These are phyloP conservation scores for Mycoemilia scoparia DNA, from an alignment of 192 early-diverging fungal species.

Conservation along the genomic window DNA sequence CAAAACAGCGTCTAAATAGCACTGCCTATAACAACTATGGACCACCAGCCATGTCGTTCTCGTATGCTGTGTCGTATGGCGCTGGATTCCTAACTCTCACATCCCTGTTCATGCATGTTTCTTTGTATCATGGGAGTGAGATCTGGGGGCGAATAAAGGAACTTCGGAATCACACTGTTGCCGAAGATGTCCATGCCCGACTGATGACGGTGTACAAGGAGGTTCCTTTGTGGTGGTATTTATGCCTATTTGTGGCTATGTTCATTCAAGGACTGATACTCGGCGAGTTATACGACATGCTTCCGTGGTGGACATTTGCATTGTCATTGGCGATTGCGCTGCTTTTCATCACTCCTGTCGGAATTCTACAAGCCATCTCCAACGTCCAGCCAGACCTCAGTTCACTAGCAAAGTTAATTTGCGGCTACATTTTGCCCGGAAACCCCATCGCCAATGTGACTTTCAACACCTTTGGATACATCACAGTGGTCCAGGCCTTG, in stretches of 20 bases:
- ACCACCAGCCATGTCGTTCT: conserved; percentile 19
- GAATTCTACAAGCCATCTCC: conserved; percentile 44
- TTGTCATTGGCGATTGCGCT: conserved; percentile 25
- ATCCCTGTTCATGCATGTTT: conserved; percentile 36
- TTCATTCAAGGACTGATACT: conserved; percentile 17
- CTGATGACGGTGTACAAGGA: neutral
- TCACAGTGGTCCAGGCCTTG: conserved; percentile 42
- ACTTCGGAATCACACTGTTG: too few relatives aligned
- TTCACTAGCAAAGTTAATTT: conserved; percentile 50
- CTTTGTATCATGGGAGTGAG: conserved; percentile 41
- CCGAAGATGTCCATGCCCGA: neutral
- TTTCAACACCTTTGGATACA: conserved; percentile 58
- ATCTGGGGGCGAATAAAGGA: conserved; percentile 32
- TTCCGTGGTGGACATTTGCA: conserved; percentile 49
- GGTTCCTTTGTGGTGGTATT: conserved; percentile 28
- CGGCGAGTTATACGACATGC: conserved; percentile 5
- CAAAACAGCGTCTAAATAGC: conserved; percentile 11
- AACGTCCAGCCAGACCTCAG: conserved; percentile 43
- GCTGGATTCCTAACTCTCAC: conserved; percentile 36
- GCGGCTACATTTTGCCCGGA: conserved; percentile 46
- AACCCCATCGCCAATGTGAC: conserved; percentile 48
- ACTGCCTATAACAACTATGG: conserved; percentile 7
- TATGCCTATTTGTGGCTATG: conserved; percentile 18
- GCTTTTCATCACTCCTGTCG: conserved; percentile 44
- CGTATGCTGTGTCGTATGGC: conserved; percentile 33